A percentile compares a stretch with the other conserved stretches of the same genome.
Evolutionary conservation across 805 yeast genomes (phyloP).

Genomic region (Maudiozyma turicensis): DNA sequence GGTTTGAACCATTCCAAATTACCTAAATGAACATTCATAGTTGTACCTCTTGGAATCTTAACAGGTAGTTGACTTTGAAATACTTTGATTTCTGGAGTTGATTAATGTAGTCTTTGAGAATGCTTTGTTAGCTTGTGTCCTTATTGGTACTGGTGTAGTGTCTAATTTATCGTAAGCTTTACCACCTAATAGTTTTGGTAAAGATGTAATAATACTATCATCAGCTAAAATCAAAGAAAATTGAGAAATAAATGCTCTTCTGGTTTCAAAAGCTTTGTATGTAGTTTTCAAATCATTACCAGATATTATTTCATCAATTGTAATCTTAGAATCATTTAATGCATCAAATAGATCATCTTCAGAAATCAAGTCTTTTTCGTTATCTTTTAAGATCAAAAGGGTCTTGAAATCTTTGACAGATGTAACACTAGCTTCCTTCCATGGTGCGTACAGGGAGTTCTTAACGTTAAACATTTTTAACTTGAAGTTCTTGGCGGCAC

Average conservation of each 20-base stretch:
- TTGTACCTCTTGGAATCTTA: conserved; percentile 65
- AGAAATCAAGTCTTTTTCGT: conserved; percentile 29
- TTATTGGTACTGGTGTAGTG: conserved; percentile 62
- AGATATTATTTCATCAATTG: conserved; percentile 46
- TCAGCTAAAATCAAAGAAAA: conserved; percentile 79
- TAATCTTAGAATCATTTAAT: conserved; percentile 35
- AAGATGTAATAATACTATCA: conserved; percentile 64
- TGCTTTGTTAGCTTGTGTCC: conserved; percentile 30
- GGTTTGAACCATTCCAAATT: conserved; percentile 34
- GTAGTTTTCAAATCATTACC: conserved; percentile 71
- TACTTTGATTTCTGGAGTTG: conserved; percentile 50
- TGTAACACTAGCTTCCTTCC: conserved; percentile 25
- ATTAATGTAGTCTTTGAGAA: conserved; percentile 41
- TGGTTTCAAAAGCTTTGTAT: conserved; percentile 80
- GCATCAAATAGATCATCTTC: conserved; percentile 57
- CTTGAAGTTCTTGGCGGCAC: conserved; percentile 44
- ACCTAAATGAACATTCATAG: conserved; percentile 60
- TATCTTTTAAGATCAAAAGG: conserved; percentile 31
- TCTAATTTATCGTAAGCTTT: conserved; percentile 57
- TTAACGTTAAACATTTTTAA: conserved; percentile 39
- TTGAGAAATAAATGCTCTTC: conserved; percentile 59
- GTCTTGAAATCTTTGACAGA: conserved; percentile 30
- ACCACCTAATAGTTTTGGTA: conserved; percentile 85
- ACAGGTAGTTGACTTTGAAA: conserved; percentile 46
- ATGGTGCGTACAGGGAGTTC: conserved; percentile 23